A percentile compares a stretch with the other conserved stretches of the same genome.
Conservation (phyloP, 257 asterid genomes). For the Sherardia arvensis region DNA sequence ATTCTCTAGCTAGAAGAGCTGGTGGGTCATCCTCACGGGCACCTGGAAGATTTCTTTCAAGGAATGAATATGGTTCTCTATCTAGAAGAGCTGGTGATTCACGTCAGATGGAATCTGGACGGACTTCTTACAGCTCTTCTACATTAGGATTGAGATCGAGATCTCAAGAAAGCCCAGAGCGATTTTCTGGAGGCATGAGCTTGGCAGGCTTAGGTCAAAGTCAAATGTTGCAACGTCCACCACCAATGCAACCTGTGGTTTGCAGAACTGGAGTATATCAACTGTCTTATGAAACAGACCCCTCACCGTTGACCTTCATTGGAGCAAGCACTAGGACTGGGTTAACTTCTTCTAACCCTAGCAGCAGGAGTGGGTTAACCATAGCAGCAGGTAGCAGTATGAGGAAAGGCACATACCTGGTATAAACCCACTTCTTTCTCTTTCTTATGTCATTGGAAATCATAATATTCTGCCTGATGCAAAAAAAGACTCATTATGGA, state of each 20-base stretch:
- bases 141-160: conserved; percentile 20
- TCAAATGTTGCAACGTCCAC: conserved; percentile 22
- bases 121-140: conserved; percentile 34
- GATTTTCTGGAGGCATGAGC: conserved; percentile 22
- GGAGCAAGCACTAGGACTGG: conserved; percentile 14
- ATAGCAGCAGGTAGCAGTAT: conserved; percentile 35
- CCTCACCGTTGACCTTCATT: conserved; percentile 16
- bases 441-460: background rate
- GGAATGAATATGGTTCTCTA: conserved; percentile 13
- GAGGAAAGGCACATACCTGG: conserved; percentile 27
- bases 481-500: too few species aligned
- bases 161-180: conserved; percentile 18
- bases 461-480: background rate
- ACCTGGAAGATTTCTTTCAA: conserved; percentile 17
- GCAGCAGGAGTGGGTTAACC: conserved; percentile 16
- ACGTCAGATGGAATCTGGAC: conserved; percentile 17
- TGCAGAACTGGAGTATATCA: conserved; percentile 21
- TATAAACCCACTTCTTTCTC: conserved; percentile 21
- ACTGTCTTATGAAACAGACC: conserved; percentile 24
- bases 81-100: conserved; percentile 16
- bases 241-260: conserved; percentile 21
- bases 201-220: too few species aligned
- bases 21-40: conserved; percentile 17
- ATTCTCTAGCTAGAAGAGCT: background rate
- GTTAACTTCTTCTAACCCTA: conserved; percentile 23